Base-by-base conservation (phyloP, 805 yeast genomes). In the Pichia nakasei region DNA sequence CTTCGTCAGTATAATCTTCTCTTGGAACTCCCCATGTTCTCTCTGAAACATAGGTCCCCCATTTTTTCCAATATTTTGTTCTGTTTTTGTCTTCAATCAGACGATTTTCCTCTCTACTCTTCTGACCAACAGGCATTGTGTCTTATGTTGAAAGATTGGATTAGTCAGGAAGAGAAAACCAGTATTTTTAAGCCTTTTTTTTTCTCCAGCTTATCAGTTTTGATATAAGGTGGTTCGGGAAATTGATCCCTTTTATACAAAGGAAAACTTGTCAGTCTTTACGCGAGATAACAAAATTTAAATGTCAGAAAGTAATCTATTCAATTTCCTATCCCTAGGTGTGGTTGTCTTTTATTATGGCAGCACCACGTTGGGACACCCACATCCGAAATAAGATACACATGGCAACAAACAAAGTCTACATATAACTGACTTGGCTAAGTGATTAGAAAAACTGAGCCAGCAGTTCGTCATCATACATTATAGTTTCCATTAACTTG, bases 31-130 rank as follows among this genome's bases (percentile, higher is more conserved):
- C 78, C 95, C 95, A 85, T 51, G 85, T 86, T 42, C 96, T 73
- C 63, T 89, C 96, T 40, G 87, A 78, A 39, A 87, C 71, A 57
- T 86, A 88, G 4, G 95, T 88, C 8, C 97, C 97, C 95, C 96
- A 88, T 48, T 84, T 72, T 54, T 80, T 76, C 87, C 93, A 85
- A 61, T 83, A 82, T 61, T 78, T 66, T 17, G 51, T 45, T 39
- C 59, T 62, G 13, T 59, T 52, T 24, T 54, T 57, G 49, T 73
- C 75, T 44, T 72, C 67, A 9, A 47, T 40, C n/a, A 73, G 60
- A 13, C 76, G 63, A 41, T 50, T 50, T 49, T 69, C 75, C 56
- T 73, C 67, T 20, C 33, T 51, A 3, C 60, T 48, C 32, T 29
- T 29, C 15, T 15, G n/a, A 2, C 32, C 32, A 29, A 29, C 4